A percentile compares a stretch with the other conserved stretches of the same genome.
Conservation (phyloP, 2,329 filamentous ascomycete genomes). For the Microascus cirrosus region DNA sequence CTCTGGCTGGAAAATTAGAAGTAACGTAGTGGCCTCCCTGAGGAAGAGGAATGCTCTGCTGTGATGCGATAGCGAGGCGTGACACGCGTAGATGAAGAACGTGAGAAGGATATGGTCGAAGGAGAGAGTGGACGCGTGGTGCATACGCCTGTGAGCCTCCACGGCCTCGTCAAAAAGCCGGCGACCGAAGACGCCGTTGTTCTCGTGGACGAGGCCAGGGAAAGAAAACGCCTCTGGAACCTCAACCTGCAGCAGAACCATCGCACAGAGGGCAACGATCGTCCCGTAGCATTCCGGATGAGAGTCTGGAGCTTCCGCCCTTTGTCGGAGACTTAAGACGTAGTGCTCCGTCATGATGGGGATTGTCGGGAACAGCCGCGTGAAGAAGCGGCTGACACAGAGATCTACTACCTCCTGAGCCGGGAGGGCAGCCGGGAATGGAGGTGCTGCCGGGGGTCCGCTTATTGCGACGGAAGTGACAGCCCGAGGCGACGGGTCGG, state of each 20-base stretch:
- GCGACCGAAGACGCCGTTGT: constrained; percentile 24
- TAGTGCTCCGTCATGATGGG: constrained; percentile 28
- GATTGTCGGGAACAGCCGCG: constrained; percentile 27
- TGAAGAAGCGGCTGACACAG: constrained; percentile 27
- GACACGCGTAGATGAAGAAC: constrained; percentile 33
- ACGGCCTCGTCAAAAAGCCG: constrained; percentile 24
- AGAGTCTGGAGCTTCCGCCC: constrained; percentile 12
- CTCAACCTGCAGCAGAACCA: constrained; percentile 29
- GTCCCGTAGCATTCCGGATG: constrained; percentile 22
- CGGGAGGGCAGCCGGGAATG: constrained; percentile 20
- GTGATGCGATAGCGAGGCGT: constrained; percentile 28
- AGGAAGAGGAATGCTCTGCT: constrained; percentile 30
- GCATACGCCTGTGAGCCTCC: constrained; percentile 20
- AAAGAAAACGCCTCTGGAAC: constrained; percentile 19
- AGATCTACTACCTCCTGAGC: constrained; percentile 19
- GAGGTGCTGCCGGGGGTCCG: not conserved
- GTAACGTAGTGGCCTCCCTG: constrained; percentile 28
- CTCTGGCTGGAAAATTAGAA: constrained; percentile 20
- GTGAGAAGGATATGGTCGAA: constrained; percentile 26
- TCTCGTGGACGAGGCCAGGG: constrained; percentile 20
- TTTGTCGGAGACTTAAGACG: constrained; percentile 16
- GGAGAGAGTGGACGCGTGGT: constrained; percentile 20
- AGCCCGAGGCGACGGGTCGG: constrained; percentile 3
- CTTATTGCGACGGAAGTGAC: constrained; percentile 7
- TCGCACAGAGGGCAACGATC: constrained; percentile 25